phyloP scores from a whole-genome alignment of 2,329 filamentous ascomycete genomes.

The Elsinoe australis region DNA sequence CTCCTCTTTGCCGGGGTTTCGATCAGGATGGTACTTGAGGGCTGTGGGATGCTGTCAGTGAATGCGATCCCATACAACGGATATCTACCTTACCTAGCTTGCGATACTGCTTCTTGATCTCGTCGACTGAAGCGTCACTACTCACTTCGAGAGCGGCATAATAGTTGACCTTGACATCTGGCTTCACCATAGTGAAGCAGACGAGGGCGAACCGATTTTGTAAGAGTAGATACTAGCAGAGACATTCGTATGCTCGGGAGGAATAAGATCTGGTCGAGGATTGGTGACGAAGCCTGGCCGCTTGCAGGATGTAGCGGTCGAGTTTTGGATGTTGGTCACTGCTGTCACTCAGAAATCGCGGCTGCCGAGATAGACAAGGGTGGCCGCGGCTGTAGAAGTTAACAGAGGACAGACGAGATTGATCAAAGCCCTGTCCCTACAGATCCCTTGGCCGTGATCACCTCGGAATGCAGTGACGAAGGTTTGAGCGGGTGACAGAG shows the following conservation, averaged over 20 bases:
- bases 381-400: constrained; percentile 14
- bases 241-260: neutral
- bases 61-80: neutral
- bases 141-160: constrained; percentile 75
- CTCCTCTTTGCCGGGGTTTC: constrained; percentile 73
- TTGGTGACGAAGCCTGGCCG: neutral
- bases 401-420: neutral
- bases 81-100: constrained; percentile 57
- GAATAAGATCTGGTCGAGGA: neutral
- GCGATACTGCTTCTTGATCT: constrained; percentile 80
- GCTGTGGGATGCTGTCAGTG: constrained; percentile 43
- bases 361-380: neutral
- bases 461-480: too few species aligned
- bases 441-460: too few species aligned
- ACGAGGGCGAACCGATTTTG: neutral
- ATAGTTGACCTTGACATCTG: constrained; percentile 54
- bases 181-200: constrained; percentile 30
- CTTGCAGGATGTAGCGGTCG: neutral
- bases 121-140: constrained; percentile 58
- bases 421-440: too few species aligned
- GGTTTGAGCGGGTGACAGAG: neutral
- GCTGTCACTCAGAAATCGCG: neutral
- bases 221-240: neutral
- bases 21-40: constrained; percentile 79
- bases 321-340: constrained; percentile 1